A percentile compares a stretch with the other conserved stretches of the same genome.
phyloP scores from a whole-genome alignment of 2,329 filamentous ascomycete species.

The Macroventuria anomochaeta region DNA sequence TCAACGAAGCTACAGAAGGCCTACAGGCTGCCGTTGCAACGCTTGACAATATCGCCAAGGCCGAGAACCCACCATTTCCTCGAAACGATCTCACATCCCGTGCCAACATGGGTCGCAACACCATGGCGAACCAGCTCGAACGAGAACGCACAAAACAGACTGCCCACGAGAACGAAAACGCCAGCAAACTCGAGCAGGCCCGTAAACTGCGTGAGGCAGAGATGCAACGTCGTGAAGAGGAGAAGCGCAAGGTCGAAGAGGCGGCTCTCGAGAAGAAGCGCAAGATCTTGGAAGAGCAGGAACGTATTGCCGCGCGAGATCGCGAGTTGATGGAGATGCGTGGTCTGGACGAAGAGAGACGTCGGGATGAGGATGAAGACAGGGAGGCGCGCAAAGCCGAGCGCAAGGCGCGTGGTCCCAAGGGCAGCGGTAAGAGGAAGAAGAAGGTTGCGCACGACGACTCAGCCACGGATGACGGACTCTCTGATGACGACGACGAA shows the following conservation, averaged over 20 bases:
- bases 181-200: conserved; percentile 82
- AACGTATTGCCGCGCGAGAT: conserved; percentile 77
- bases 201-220: conserved; percentile 82
- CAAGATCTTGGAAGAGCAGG: conserved; percentile 85
- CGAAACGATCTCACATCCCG: conserved; percentile 90
- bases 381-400: conserved; percentile 75
- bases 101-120: conserved; percentile 96
- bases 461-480: conserved; percentile 53
- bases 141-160: conserved; percentile 82
- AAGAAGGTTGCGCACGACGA: conserved; percentile 64
- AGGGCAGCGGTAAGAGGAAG: conserved; percentile 58
- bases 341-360: conserved; percentile 70
- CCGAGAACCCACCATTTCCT: conserved; percentile 80
- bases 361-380: conserved; percentile 70
- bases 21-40: conserved; percentile 84
- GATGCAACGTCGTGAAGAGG: conserved; percentile 77
- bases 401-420: conserved; percentile 59
- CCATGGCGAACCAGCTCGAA: conserved; percentile 89
- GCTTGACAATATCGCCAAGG: conserved; percentile 65
- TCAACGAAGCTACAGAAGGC: conserved; percentile 79
- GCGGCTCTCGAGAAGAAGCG: conserved; percentile 75
- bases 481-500: conserved; percentile 44
- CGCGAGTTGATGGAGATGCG: conserved; percentile 74
- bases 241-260: conserved; percentile 70
- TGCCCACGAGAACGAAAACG: conserved; percentile 93